Percentiles rank a stretch among this genome's conserved stretches.
Conservation (phyloP, 441 rosid species). For the Macaranga tanarius region DNA sequence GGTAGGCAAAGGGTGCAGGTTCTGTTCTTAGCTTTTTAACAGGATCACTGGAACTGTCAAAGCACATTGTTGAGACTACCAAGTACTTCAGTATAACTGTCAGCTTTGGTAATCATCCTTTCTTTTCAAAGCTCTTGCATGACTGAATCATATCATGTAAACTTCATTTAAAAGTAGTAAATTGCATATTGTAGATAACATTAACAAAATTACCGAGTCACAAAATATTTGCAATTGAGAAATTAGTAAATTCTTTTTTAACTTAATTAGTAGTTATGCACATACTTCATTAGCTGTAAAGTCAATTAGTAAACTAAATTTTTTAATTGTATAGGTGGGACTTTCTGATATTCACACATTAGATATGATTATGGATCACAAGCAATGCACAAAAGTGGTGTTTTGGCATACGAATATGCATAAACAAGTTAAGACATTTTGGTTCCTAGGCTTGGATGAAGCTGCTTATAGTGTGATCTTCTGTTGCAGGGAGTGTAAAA, state of each 20-base stretch:
- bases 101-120: slow-evolving; percentile 71
- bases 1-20: slow-evolving; percentile 91
- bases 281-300: too few species aligned
- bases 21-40: slow-evolving; percentile 90
- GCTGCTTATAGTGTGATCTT: slow-evolving; percentile 2
- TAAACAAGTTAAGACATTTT: background rate
- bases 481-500: slow-evolving; percentile 73
- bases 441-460: background rate
- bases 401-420: too few species aligned
- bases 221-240: too few species aligned
- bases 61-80: slow-evolving; percentile 81
- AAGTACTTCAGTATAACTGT: slow-evolving; percentile 91
- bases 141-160: background rate
- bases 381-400: background rate
- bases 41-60: slow-evolving; percentile 77
- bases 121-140: slow-evolving; percentile 4
- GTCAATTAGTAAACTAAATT: too few species aligned
- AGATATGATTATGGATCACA: too few species aligned
- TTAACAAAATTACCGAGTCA: background rate
- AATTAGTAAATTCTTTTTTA: too few species aligned
- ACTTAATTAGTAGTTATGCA: too few species aligned
- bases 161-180: background rate
- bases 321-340: too few species aligned
- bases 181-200: background rate
- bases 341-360: too few species aligned